These are phyloP conservation scores for Mycena rosella DNA, from an alignment of 768 basidiomycete genomes.

Conservation along the genomic window DNA sequence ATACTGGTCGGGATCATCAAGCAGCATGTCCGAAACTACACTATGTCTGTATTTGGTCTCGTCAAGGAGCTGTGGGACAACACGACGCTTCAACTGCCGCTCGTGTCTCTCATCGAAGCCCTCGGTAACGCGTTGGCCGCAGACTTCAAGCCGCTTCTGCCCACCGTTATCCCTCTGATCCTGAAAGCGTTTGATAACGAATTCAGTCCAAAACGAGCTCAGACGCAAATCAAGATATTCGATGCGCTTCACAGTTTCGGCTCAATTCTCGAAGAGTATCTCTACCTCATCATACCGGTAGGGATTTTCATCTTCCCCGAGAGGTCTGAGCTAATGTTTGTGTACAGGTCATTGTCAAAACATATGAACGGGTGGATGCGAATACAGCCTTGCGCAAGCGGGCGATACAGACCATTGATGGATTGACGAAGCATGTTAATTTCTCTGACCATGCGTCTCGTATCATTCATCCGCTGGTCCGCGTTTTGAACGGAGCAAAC, in stretches of 20 bases:
- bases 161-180: constrained; percentile 88
- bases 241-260: constrained; percentile 97
- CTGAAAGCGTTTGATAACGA: constrained; percentile 95
- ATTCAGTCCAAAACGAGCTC: constrained; percentile 79
- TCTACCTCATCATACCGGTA: constrained; percentile 64
- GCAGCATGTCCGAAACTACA: constrained; percentile 95
- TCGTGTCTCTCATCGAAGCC: constrained; percentile 93
- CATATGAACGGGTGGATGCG: constrained; percentile 87
- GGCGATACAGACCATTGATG: constrained; percentile 93
- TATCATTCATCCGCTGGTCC: constrained; percentile 94
- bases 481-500: constrained; percentile 80
- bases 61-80: constrained; percentile 95
- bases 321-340: no score
- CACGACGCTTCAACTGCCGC: constrained; percentile 84
- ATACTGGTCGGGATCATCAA: constrained; percentile 97
- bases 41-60: constrained; percentile 85
- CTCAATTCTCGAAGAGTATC: constrained; percentile 95
- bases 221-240: constrained; percentile 90
- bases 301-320: no score
- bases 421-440: constrained; percentile 91
- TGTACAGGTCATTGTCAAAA: constrained; percentile 81
- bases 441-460: constrained; percentile 98
- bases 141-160: constrained; percentile 97
- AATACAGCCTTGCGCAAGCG: constrained; percentile 83
- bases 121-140: constrained; percentile 94